These are phyloP conservation scores for Chenopodium formosanum DNA, from an alignment of 148 eudicot genomes.

Conservation along the genomic window DNA sequence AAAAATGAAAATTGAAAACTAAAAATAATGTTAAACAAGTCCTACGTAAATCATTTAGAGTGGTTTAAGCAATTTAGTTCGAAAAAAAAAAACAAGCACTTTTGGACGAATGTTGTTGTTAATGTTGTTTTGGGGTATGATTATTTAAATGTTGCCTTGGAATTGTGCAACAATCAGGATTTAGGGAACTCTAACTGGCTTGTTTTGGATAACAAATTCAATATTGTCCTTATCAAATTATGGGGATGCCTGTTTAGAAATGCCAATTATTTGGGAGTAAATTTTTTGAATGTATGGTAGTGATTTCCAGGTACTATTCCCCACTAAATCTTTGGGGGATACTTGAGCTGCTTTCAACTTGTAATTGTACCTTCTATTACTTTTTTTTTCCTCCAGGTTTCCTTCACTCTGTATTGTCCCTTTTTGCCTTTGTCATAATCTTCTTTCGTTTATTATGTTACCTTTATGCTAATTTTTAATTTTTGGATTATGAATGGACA, in stretches of 20 bases:
- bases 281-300: not conserved
- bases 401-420: not conserved
- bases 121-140: too few relatives aligned
- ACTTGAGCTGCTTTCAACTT: not conserved
- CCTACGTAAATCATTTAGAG: too few relatives aligned
- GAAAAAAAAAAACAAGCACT: too few relatives aligned
- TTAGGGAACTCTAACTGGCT: not conserved
- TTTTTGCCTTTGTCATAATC: constrained; percentile 9
- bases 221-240: not conserved
- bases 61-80: too few relatives aligned
- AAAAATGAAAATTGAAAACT: too few relatives aligned
- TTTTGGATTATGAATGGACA: constrained; percentile 8
- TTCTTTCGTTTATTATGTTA: constrained; percentile 9
- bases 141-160: too few relatives aligned
- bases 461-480: not conserved
- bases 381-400: too few relatives aligned
- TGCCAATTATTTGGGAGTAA: not conserved
- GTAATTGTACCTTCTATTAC: not conserved
- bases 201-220: not conserved
- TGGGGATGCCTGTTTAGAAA: not conserved
- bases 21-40: too few relatives aligned
- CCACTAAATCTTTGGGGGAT: too few relatives aligned
- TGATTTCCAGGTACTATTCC: too few relatives aligned
- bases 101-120: too few relatives aligned
- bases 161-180: not conserved